phyloP scores from a whole-genome alignment of 352 stramenopile species.

The Blastocystis sp. region DNA sequence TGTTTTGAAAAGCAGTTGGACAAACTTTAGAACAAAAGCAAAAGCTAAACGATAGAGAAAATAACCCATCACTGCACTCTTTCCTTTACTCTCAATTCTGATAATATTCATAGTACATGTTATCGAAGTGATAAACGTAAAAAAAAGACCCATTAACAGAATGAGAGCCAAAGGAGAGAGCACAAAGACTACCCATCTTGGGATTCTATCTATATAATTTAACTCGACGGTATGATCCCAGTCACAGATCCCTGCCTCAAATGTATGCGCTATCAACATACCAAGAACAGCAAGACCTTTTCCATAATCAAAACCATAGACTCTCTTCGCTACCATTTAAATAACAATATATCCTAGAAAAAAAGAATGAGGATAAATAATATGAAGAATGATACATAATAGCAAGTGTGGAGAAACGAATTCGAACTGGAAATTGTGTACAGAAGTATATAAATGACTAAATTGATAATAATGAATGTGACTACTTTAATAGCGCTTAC shows the following conservation, averaged over 20 bases:
- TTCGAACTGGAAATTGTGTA: too few species aligned
- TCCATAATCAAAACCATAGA: constrained; percentile 52
- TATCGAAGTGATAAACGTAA: constrained; percentile 56
- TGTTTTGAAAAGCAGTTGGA: background rate
- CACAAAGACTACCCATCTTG: background rate
- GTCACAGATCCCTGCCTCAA: constrained; percentile 42
- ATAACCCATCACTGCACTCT: constrained; percentile 10
- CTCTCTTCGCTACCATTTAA: background rate
- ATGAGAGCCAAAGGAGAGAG: constrained; percentile 12
- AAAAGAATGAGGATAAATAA: background rate
- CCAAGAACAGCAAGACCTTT: constrained; percentile 28
- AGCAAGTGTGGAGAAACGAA: background rate
- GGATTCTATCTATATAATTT: background rate
- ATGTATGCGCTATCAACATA: constrained; percentile 42
- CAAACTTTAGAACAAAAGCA: constrained; percentile 14
- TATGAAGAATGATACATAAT: background rate
- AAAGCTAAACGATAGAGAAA: constrained; percentile 48
- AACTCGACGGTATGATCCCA: background rate
- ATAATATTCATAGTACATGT: constrained; percentile 49
- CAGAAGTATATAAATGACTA: too few species aligned
- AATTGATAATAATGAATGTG: too few species aligned
- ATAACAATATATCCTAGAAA: background rate
- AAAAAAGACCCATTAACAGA: constrained; percentile 36
- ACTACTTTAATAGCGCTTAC: too few species aligned
- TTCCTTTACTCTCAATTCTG: constrained; percentile 40